Evolutionary conservation across 345 rosid genomes (phyloP).

Genomic region (Brassica nigra): DNA sequence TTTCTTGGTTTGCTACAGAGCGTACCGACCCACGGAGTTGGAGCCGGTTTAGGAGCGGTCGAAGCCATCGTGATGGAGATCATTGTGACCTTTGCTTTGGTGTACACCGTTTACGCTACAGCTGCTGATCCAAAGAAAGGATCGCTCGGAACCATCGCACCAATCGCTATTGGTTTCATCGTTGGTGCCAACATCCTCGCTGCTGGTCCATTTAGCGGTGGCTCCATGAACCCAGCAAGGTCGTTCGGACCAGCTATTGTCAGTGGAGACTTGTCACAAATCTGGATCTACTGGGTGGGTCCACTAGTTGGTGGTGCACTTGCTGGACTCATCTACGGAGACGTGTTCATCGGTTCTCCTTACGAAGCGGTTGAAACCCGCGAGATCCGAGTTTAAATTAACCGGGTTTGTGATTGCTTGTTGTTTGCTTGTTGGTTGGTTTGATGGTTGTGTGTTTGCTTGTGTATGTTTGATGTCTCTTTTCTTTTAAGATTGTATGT

Average conservation of each 20-base stretch:
- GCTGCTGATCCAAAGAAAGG: conserved; percentile 1
- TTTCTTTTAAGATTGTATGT: background rate
- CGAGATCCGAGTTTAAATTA: background rate
- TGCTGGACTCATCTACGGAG: conserved; percentile 1
- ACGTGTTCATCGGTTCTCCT: background rate
- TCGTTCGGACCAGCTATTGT: background rate
- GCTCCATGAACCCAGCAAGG: conserved; percentile 3
- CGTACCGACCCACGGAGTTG: background rate
- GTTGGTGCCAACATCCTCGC: conserved; percentile 1
- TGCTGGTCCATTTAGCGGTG: background rate
- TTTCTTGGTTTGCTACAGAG: background rate
- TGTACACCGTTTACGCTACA: background rate
- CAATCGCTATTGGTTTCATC: conserved; percentile 2
- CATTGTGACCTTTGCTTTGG: background rate
- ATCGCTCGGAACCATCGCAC: background rate
- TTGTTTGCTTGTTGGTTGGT: background rate
- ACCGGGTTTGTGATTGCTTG: background rate
- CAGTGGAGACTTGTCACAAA: conserved; percentile 1
- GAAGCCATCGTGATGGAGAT: background rate
- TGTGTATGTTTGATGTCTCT: background rate
- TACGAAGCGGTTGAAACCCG: background rate
- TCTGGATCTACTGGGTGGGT: background rate
- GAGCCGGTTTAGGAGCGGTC: background rate
- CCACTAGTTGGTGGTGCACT: background rate
- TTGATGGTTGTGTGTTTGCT: background rate